These are phyloP conservation scores for Chrysochromulina parva DNA, from an alignment of 78 protist genomes.

Conservation along the genomic window DNA sequence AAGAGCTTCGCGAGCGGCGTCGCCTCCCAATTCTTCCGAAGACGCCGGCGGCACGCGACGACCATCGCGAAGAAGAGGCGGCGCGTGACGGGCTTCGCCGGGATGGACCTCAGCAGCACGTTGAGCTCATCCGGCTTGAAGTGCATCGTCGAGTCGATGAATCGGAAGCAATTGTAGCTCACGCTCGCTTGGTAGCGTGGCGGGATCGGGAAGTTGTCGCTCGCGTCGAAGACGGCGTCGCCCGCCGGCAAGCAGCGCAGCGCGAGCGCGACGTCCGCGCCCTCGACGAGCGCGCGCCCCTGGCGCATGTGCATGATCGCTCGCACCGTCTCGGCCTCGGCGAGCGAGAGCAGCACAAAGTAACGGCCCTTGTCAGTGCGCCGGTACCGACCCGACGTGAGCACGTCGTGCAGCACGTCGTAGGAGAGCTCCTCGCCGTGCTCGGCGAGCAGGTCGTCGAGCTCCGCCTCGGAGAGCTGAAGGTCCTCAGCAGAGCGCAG, in stretches of 20 bases:
- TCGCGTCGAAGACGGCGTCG: background rate
- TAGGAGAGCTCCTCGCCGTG: background rate
- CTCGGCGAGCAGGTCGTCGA: background rate
- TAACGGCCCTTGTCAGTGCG: background rate
- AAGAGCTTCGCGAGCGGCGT: constrained; percentile 35
- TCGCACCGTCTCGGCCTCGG: constrained; percentile 72
- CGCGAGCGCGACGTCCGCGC: background rate
- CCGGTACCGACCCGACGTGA: background rate
- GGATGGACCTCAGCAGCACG: background rate
- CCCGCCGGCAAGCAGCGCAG: background rate
- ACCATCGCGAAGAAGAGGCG: constrained; percentile 8
- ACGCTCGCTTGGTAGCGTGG: background rate
- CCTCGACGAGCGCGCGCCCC: background rate
- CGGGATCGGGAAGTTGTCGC: background rate
- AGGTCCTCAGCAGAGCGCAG: constrained; percentile 1
- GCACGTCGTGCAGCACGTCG: background rate
- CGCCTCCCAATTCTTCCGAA: constrained; percentile 8
- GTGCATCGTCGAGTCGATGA: constrained; percentile 32
- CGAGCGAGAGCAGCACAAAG: constrained; percentile 56
- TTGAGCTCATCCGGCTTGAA: constrained; percentile 7
- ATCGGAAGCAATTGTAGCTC: background rate
- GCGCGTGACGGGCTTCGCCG: background rate
- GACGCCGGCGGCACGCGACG: constrained; percentile 36
- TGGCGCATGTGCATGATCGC: constrained; percentile 46
- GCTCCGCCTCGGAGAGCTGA: background rate